Conservation (phyloP, 306 rosid genomes). For the Fagus crenata region DNA sequence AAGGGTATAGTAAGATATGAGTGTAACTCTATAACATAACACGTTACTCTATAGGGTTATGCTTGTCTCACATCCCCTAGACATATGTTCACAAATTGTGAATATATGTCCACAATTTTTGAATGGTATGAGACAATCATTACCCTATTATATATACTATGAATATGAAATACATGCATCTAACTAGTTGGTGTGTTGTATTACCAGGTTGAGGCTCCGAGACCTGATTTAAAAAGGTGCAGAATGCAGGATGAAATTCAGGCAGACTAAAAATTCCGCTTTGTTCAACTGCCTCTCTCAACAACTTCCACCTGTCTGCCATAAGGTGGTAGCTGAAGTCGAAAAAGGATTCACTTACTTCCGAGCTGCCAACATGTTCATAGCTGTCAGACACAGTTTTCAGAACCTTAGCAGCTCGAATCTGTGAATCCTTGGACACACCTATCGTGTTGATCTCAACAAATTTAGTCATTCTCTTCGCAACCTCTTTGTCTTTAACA, state of each 20-base stretch:
- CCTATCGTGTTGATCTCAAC: constrained; percentile 79
- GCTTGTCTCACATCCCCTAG: too few relatives aligned
- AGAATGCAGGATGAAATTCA: constrained; percentile 39
- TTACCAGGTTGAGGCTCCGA: constrained; percentile 71
- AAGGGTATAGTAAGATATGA: neutral
- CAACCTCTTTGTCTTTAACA: constrained; percentile 66
- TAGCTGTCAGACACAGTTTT: constrained; percentile 51
- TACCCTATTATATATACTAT: neutral
- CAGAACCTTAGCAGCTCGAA: constrained; percentile 77
- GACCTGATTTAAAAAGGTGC: constrained; percentile 47
- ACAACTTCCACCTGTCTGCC: constrained; percentile 66
- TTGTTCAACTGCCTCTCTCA: constrained; percentile 46
- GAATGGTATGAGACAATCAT: too few relatives aligned
- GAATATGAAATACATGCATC: neutral
- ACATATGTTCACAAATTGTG: too few relatives aligned
- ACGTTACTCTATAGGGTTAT: too few relatives aligned
- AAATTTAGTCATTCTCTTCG: constrained; percentile 71
- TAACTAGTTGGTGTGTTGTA: neutral
- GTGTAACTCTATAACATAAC: neutral
- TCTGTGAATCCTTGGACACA: constrained; percentile 89
- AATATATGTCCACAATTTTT: too few relatives aligned
- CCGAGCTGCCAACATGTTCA: constrained; percentile 25
- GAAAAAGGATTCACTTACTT: constrained; percentile 51
- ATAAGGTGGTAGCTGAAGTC: constrained; percentile 43
- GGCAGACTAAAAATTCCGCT: constrained; percentile 60